Evolutionary conservation across 2,329 filamentous ascomycete genomes (phyloP), one percentile per base, ranked within the genome.

Genomic region (Verticillium klebahnii): DNA sequence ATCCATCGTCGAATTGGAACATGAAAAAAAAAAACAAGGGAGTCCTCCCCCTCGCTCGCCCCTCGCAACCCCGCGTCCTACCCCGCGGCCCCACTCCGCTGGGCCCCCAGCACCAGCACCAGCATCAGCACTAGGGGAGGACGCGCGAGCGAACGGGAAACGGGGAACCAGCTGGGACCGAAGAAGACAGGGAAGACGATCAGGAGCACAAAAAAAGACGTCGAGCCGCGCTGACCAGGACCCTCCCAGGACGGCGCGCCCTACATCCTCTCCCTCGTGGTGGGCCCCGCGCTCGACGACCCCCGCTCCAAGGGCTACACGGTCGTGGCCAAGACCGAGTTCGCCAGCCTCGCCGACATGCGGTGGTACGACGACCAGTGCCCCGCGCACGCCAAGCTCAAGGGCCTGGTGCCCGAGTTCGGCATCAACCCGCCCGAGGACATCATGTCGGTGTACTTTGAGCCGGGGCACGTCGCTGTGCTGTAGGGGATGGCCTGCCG

Each of bases 301-400:
- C 77, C 82, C 19, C 84, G 88, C 34, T 81, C 80, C 66, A 83
- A 89, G 72, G 89, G 88, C 54, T 91, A 82, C 77, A 91, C 86
- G 8, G 69, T 91, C 60, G 80, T 85, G 17, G 84, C 83, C 57
- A 83, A 86, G 71, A 86, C 83, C 50, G 82, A 84, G 56, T 92
- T 92, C 70, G 81, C 82, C 56, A 87, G 76, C 63, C 69, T 86
- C 60, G 87, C 87, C 14, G 89, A 91, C 71, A 86, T 91, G 84
- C 79, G 84, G 67, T 92, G 84, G 75, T 92, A 90, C 72, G 89
- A 91, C 71, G 77, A 78, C 11, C 78, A 71, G 60, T 82, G 80
- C 67, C 62, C 68, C n/a, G 78, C 78, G 2, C 80, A 83, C 65
- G 67, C 69, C 61, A 70, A 65, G 29, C 73, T 82, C 62, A 81